Evolutionary conservation across 441 rosid species (phyloP).

Genomic region (Brassica hybrid): DNA sequence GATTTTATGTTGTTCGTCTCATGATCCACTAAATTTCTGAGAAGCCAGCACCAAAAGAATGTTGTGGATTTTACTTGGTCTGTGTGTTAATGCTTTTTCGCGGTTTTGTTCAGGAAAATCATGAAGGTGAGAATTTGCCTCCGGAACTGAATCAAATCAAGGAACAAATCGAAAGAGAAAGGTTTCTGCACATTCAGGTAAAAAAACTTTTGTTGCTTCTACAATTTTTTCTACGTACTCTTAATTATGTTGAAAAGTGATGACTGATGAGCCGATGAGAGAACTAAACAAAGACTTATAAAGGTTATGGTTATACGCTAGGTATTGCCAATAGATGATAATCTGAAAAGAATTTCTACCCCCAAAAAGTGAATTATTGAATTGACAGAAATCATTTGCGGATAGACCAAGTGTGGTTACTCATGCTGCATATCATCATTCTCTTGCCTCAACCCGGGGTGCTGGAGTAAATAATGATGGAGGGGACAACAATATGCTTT

Average conservation of each 20-base stretch:
- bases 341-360: neutral
- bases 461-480: conserved; percentile 15
- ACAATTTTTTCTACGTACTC: neutral
- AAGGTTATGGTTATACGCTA: neutral
- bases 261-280: neutral
- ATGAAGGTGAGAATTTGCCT: conserved; percentile 57
- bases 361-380: conserved; percentile 1
- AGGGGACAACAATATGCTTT: conserved; percentile 45
- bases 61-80: neutral
- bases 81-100: neutral
- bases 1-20: neutral
- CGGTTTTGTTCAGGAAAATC: conserved; percentile 43
- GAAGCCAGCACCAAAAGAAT: neutral
- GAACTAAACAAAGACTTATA: neutral
- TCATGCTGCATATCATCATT: conserved; percentile 46
- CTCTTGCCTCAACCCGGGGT: conserved; percentile 48
- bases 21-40: neutral
- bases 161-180: conserved; percentile 58
- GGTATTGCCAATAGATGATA: neutral
- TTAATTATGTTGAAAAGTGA: neutral
- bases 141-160: conserved; percentile 62
- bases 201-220: neutral
- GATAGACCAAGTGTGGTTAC: conserved; percentile 48
- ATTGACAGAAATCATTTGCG: conserved; percentile 57
- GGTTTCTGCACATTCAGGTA: neutral